A percentile compares a stretch with the other conserved stretches of the same genome.
Evolutionary conservation across 495 filamentous ascomycete genomes (phyloP).

Genomic region (Clavariopsis aquatica): DNA sequence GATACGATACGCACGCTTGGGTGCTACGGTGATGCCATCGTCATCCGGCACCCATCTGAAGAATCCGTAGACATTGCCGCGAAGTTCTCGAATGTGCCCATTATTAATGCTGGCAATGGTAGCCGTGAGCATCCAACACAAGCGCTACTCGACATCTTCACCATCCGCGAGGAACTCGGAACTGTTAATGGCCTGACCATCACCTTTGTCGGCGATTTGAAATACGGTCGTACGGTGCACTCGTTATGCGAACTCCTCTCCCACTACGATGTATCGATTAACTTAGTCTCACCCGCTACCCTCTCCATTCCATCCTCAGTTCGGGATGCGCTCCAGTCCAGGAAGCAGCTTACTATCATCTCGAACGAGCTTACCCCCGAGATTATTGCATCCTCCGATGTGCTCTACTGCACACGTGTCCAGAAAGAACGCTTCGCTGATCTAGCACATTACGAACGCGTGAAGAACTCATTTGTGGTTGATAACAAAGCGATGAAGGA

Average conservation of each 20-base stretch:
- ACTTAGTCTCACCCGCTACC: conserved; percentile 80
- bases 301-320: conserved; percentile 77
- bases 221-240: conserved; percentile 92
- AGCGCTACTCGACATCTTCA: conserved; percentile 98
- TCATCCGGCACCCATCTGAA: conserved; percentile 87
- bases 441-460: conserved; percentile 72
- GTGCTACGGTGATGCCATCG: conserved; percentile 90
- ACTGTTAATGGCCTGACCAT: conserved; percentile 92
- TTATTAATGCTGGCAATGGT: conserved; percentile 97
- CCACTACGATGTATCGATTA: conserved; percentile 91
- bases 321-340: conserved; percentile 65
- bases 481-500: conserved; percentile 88
- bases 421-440: conserved; percentile 93
- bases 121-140: conserved; percentile 95
- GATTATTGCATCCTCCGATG: conserved; percentile 78
- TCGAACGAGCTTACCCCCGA: conserved; percentile 78
- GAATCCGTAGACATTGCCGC: conserved; percentile 74
- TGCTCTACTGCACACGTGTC: conserved; percentile 93
- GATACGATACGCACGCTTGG: conserved; percentile 91
- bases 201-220: conserved; percentile 91
- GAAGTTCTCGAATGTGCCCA: conserved; percentile 81
- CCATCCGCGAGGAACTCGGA: conserved; percentile 94
- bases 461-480: conserved; percentile 84
- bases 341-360: conserved; percentile 74
- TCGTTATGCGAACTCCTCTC: conserved; percentile 88